These are phyloP conservation scores for Saccharomycopsis babjevae DNA, from an alignment of 805 yeast genomes.

Conservation along the genomic window DNA sequence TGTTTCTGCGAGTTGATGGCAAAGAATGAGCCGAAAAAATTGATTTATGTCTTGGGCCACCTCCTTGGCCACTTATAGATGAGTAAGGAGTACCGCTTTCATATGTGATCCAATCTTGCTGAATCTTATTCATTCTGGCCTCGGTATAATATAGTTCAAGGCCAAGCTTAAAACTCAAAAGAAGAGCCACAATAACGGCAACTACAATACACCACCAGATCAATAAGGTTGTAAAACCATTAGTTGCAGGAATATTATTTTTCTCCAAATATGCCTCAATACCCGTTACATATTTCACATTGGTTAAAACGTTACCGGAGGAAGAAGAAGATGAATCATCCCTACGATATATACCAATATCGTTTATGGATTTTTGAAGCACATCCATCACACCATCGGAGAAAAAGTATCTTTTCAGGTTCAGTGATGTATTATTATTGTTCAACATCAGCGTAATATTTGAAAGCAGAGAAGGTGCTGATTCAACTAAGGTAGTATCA, in stretches of 20 bases:
- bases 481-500: constrained; percentile 17
- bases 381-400: not conserved
- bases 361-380: not conserved
- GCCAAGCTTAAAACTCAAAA: constrained; percentile 21
- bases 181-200: constrained; percentile 19
- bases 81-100: constrained; percentile 2
- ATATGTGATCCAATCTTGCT: constrained; percentile 10
- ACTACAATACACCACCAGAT: constrained; percentile 25
- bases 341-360: not conserved
- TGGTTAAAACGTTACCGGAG: constrained; percentile 5
- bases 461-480: not conserved
- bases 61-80: not conserved
- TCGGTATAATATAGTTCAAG: constrained; percentile 21
- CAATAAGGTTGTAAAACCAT: constrained; percentile 25
- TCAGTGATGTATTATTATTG: not conserved
- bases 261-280: constrained; percentile 24
- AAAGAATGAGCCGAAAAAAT: not conserved
- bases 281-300: constrained; percentile 22
- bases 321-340: not conserved
- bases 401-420: constrained; percentile 2
- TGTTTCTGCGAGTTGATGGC: not conserved
- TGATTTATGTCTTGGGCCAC: not conserved
- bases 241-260: constrained; percentile 24
- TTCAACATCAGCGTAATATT: not conserved
- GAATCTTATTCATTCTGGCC: constrained; percentile 4